Evolutionary conservation across 2,329 filamentous ascomycete genomes (phyloP).

Genomic region (Verticillium albo-atrum): DNA sequence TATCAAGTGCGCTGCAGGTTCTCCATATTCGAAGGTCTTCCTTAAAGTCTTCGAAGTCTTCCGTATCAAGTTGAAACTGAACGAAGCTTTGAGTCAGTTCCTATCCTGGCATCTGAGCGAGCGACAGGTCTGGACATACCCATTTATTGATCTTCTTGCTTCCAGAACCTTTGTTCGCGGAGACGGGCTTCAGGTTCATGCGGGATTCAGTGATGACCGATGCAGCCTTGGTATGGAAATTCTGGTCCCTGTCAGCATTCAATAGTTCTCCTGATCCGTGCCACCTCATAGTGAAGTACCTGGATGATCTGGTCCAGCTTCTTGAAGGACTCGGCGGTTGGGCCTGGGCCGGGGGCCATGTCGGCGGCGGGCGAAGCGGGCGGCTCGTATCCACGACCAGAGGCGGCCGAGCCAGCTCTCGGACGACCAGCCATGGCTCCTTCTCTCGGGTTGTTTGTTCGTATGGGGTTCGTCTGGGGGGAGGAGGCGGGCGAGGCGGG

Average conservation of each 20-base stretch:
- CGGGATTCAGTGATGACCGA: constrained; percentile 79
- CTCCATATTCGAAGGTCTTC: constrained; percentile 82
- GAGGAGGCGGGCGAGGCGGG: constrained; percentile 69
- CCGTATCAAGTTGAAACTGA: constrained; percentile 92
- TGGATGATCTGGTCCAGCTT: constrained; percentile 93
- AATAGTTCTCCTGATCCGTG: background rate
- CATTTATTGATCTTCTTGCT: constrained; percentile 73
- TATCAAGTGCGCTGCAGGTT: constrained; percentile 69
- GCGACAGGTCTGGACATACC: constrained; percentile 49
- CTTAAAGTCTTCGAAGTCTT: constrained; percentile 83
- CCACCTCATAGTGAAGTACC: constrained; percentile 40
- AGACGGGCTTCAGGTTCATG: constrained; percentile 60
- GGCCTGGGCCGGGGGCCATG: constrained; percentile 36
- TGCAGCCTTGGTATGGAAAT: constrained; percentile 86
- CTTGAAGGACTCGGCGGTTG: constrained; percentile 62
- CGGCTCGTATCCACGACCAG: constrained; percentile 27
- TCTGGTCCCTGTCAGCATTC: constrained; percentile 46
- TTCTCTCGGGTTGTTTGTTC: constrained; percentile 74
- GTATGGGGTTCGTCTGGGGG: constrained; percentile 65
- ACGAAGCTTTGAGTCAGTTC: background rate
- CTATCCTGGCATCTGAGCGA: background rate
- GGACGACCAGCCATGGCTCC: constrained; percentile 32
- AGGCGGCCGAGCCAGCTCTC: constrained; percentile 38
- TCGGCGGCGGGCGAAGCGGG: constrained; percentile 44
- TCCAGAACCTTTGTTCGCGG: constrained; percentile 40